phyloP scores from a whole-genome alignment of 2,329 filamentous ascomycete species.

The Aspergillus ibericus region DNA sequence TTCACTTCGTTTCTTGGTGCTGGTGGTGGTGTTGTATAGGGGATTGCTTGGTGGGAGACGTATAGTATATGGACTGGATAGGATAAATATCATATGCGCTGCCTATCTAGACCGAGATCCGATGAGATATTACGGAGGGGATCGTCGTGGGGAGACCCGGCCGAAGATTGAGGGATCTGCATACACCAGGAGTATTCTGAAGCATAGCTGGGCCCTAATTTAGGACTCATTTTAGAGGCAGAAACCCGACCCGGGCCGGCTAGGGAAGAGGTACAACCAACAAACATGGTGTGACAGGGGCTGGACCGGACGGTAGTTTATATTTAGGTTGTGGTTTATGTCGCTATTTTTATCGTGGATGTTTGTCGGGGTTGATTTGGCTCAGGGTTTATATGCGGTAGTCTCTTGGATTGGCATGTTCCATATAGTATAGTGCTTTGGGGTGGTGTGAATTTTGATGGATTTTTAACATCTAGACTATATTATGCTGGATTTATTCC shows the following conservation, averaged over 20 bases:
- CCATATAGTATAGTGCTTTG: background rate
- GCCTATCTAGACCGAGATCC: slow-evolving; percentile 9
- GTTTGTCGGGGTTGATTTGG: too few relatives aligned
- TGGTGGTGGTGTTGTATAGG: background rate
- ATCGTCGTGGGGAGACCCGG: background rate
- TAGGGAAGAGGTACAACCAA: too few relatives aligned
- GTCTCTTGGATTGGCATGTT: background rate
- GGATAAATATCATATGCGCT: background rate
- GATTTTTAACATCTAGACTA: too few relatives aligned
- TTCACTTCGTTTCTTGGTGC: too few relatives aligned
- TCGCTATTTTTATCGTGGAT: too few relatives aligned
- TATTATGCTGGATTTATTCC: too few relatives aligned
- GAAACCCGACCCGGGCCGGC: too few relatives aligned
- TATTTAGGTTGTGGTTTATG: too few relatives aligned
- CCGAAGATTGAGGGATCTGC: background rate
- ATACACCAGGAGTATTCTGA: background rate
- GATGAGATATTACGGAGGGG: slow-evolving; percentile 3
- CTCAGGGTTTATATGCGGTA: too few relatives aligned
- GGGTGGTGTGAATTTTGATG: background rate
- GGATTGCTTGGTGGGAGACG: background rate
- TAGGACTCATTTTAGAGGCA: background rate
- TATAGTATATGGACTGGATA: background rate
- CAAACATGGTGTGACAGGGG: background rate
- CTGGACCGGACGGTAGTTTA: background rate
- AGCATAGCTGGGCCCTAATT: background rate